Evolutionary conservation across 2,329 filamentous ascomycete genomes (phyloP), one percentile per base, ranked within the genome.

Genomic region (Venturia asperata): DNA sequence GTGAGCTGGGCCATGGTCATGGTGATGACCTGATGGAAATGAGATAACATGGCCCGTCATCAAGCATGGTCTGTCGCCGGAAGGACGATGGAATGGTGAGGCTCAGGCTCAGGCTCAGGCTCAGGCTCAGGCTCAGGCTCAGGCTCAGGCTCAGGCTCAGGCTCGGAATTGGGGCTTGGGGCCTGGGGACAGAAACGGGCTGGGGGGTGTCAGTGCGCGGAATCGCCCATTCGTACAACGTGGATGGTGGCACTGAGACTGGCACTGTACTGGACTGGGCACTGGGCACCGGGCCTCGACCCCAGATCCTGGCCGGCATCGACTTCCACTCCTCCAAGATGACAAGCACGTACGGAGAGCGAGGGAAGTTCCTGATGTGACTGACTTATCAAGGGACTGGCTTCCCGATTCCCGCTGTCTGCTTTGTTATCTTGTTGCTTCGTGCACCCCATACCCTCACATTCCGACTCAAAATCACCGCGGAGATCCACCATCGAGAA

Each of bases 311-410:
- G 27, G 27, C 9, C 30, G 27, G n/a, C n/a, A n/a, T n/a, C n/a
- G n/a, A n/a, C n/a, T n/a, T 58, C 21, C 21, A 52, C 9, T 27
- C 27, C 52, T n/a, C 27, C 52, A 37, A 37, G 10, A 56, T 56
- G 49, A 37, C 49, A 56, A 56, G 45, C 45, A 47, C 10, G 17
- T 47, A 47, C 45, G 45, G 45, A 47, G 45, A n/a, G 21, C 45
- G 17, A 10, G 45, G 45, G 19, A n/a, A 47, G 19, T 10, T 47
- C 45, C 45, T 47, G 45, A 47, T 47, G 45, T 47, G 45, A 47
- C 21, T n/a, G 21, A 47, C 19, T 47, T 47, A 2, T n/a, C 21
- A 47, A 47, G 45, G 45, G 45, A 47, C 45, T 47, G 3, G 19
- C 19, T 3, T 7, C 45, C 45, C 45, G 5, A n/a, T n/a, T n/a